These are phyloP conservation scores for Corylus americana DNA, from an alignment of 306 rosid genomes.

Conservation along the genomic window DNA sequence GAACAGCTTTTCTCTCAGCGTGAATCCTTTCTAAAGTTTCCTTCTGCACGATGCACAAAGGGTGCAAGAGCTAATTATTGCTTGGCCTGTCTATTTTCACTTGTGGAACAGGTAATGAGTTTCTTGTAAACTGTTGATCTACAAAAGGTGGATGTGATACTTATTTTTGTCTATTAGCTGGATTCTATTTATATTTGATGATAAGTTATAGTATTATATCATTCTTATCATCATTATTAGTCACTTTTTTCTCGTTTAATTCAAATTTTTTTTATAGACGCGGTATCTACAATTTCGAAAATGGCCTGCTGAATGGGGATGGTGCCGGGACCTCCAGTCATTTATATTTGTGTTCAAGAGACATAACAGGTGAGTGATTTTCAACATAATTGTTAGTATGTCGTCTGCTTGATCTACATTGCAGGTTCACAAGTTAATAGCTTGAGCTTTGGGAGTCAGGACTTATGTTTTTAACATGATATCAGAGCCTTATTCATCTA, in stretches of 20 bases:
- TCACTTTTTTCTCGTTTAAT: conserved; percentile 10
- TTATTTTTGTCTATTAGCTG: neutral
- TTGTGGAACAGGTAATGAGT: conserved; percentile 83
- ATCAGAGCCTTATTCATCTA: neutral
- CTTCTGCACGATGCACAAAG: conserved; percentile 49
- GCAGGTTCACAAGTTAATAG: neutral
- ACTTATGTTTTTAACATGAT: neutral
- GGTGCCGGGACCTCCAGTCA: conserved; percentile 95
- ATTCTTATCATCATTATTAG: conserved; percentile 3
- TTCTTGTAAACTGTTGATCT: conserved; percentile 18
- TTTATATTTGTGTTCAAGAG: conserved; percentile 82
- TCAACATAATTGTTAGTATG: neutral
- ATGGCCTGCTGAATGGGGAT: conserved; percentile 97
- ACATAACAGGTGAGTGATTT: conserved; percentile 77
- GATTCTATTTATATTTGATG: neutral
- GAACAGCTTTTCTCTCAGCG: conserved; percentile 63
- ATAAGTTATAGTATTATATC: neutral
- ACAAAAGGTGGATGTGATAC: neutral
- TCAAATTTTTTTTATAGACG: conserved; percentile 45
- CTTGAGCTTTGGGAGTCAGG: no score
- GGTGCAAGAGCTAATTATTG: conserved; percentile 72
- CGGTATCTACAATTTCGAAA: conserved; percentile 67
- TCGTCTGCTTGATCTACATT: neutral
- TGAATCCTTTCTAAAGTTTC: conserved; percentile 51
- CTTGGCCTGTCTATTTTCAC: conserved; percentile 77